Base-by-base conservation (phyloP, 2,329 filamentous ascomycete genomes). In the Dothistroma pini region DNA sequence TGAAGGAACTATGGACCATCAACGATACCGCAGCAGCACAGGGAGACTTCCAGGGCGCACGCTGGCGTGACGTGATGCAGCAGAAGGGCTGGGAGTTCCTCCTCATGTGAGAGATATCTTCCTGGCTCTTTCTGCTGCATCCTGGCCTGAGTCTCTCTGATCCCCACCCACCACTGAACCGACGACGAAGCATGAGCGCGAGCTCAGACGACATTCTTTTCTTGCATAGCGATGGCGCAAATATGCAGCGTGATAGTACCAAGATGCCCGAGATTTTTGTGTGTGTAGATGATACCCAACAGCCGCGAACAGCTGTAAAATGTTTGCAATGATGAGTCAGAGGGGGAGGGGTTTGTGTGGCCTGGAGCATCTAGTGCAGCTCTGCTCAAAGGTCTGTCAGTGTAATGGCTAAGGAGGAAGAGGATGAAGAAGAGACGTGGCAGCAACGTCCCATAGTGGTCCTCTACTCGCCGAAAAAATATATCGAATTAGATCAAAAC, bases 11-110 rank as follows among this genome's bases (percentile, higher is more conserved):
- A 32, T 99, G 95, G 95, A 75, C 77, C 47, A 80, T 86, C 67
- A 88, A 90, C 73, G 89, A 93, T 74, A 87, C 86, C 69, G 83
- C 77, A 68, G 75, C 77, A 51, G 73, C 74, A 68, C 74, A 78
- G 78, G 76, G 78, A 68, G 75, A 76, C 66, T 76, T 72, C 69
- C 87, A 86, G 73, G 88, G 89, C 79, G 85, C 96, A 77, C 92
- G 93, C 86, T 97, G 93, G 93, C 84, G 93, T 79, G 90, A 96
- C 78, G 86, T 93, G 74, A 96, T 97, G 92, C 86, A 86, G 78
- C 86, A 88, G 79, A 95, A 93, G 80, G 86, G 86, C 69, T 96
- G 91, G 93, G 91, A 96, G 75, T 95, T 91, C 79, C 83, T 97
- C 76, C 85, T 97, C 76, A 93, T 97, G 78, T 96, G 66, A 60